Evolutionary conservation across 1,139 yeast genomes (phyloP).

Genomic region (Citeromyces hawaiiensis): DNA sequence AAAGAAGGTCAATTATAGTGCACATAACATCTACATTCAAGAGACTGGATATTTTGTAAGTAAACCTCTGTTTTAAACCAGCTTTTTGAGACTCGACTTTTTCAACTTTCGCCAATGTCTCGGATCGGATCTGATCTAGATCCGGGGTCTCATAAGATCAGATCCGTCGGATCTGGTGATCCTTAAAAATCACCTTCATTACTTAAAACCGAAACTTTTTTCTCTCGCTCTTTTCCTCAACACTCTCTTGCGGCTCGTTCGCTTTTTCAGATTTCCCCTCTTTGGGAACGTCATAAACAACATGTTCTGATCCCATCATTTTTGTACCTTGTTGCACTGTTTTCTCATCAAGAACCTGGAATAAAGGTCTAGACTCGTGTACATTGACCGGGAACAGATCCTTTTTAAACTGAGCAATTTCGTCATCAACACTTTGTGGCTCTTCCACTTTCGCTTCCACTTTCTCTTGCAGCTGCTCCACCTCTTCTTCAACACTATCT

Average conservation of each 20-base stretch:
- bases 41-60: too few species aligned
- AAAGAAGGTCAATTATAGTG: too few species aligned
- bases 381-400: slow-evolving; percentile 3
- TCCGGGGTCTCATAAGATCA: too few species aligned
- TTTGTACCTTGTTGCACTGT: slow-evolving; percentile 12
- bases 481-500: slow-evolving; percentile 16
- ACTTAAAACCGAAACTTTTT: slow-evolving; percentile 3
- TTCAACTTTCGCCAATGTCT: too few species aligned
- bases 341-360: slow-evolving; percentile 26
- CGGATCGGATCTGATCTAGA: too few species aligned
- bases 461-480: slow-evolving; percentile 7
- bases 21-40: too few species aligned
- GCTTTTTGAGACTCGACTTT: too few species aligned
- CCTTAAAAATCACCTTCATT: too few species aligned
- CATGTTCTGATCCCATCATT: slow-evolving; percentile 15
- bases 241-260: slow-evolving; percentile 2
- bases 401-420: background rate
- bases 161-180: too few species aligned
- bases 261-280: slow-evolving; percentile 4
- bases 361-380: slow-evolving; percentile 16
- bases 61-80: too few species aligned
- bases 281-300: slow-evolving; percentile 9
- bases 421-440: background rate
- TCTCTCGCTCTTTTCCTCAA: slow-evolving; percentile 2
- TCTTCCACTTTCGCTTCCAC: slow-evolving; percentile 9